phyloP scores from a whole-genome alignment of 2,329 filamentous ascomycete genomes.

The Monosporascus ibericus region DNA sequence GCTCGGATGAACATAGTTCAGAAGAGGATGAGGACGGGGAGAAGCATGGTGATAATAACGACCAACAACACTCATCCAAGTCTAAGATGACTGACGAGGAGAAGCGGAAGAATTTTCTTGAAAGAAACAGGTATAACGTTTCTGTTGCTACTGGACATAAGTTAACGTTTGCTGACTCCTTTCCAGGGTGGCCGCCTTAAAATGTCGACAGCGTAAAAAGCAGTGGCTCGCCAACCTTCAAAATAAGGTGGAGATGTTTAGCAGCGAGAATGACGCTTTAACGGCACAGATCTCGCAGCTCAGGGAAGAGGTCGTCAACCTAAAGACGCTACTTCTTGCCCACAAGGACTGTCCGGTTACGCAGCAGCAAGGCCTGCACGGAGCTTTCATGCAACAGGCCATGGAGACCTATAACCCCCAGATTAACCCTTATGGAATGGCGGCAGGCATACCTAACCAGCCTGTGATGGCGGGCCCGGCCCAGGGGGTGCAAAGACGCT shows the following conservation, averaged over 20 bases:
- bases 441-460: conserved; percentile 43
- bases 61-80: conserved; percentile 34
- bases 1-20: conserved; percentile 40
- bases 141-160: neutral
- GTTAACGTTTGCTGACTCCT: conserved; percentile 13
- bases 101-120: conserved; percentile 96
- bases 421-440: conserved; percentile 56
- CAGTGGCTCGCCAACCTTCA: conserved; percentile 96
- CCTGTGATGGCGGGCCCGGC: conserved; percentile 44
- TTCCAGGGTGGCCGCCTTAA: conserved; percentile 84
- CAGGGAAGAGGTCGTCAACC: conserved; percentile 86
- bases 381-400: conserved; percentile 49
- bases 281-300: conserved; percentile 77
- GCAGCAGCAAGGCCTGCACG: conserved; percentile 71
- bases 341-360: conserved; percentile 96
- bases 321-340: conserved; percentile 86
- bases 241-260: conserved; percentile 88
- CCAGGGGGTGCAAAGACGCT: conserved; percentile 49
- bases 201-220: conserved; percentile 97
- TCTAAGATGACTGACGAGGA: conserved; percentile 96
- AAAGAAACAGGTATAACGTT: conserved; percentile 76
- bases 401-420: conserved; percentile 50
- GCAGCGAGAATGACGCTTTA: conserved; percentile 82
- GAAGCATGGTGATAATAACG: conserved; percentile 44
- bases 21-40: conserved; percentile 49